Evolutionary conservation across 106 monocot genomes (phyloP), one percentile per base, ranked within the genome.

Genomic region (Ottelia alismoides): DNA sequence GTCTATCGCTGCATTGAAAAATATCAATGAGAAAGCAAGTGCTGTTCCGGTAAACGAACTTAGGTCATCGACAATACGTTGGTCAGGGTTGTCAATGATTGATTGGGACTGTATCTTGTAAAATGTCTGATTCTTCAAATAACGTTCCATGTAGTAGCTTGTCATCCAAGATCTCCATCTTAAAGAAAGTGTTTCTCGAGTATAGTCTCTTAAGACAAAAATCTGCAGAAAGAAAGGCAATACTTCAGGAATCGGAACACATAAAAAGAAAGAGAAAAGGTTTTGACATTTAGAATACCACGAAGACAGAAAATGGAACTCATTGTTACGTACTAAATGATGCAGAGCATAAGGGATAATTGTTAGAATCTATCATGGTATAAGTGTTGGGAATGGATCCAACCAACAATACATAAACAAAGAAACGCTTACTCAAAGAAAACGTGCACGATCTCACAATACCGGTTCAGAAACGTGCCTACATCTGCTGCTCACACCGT

Each of bases 161-260:
- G 94, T 96, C 94, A 96, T 96, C 94, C 94, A 96, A 71, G 88
- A 88, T 60, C 94, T 64, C 88, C 94, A 96, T 62, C 94, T 73
- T 49, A 96, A 70, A 53, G 94, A 96, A 68, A 96, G 84, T 25
- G 88, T 96, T 48, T 96, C 88, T 60, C 61, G 81, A 45, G 88
- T 72, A 79, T 96, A 96, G 66, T 96, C 94, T 72, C 84, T 84
- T 46, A 96, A 55, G 21, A 88, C 88, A 72, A 96, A 88, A 45
- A 96, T 11, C 94, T 96, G 76, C 66, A 88, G 25, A 56, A 45
- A 31, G 40, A 25, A 61, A 44, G 32, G 9, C 31, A 57, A 20
- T 28, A 54, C 14, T 25, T 27, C 24, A 17, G 26, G 20, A 2
- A 25, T 54, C 28, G 28, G 17, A 14, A 27, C 18, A 54, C n/a